A percentile compares a stretch with the other conserved stretches of the same genome.
Conservation (phyloP, 2,329 filamentous ascomycete species). For the Nemania abortiva region DNA sequence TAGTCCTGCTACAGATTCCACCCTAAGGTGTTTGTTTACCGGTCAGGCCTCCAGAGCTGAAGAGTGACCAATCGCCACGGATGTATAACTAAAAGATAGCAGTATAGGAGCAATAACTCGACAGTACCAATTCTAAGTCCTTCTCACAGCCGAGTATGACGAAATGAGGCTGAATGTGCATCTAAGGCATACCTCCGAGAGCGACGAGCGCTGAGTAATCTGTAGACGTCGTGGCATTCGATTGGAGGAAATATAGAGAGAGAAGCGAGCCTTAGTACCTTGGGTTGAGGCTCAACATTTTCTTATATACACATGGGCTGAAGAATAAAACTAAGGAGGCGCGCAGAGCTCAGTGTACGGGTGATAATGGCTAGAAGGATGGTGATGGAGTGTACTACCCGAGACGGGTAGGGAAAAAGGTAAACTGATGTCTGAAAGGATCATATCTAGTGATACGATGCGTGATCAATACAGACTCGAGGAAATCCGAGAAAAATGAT, state of each 20-base stretch:
- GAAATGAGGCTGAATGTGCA: neutral
- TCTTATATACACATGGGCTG: neutral
- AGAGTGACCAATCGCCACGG: neutral
- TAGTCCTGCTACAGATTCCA: neutral
- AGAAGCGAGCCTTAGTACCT: neutral
- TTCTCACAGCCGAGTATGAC: neutral
- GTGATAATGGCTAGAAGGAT: neutral
- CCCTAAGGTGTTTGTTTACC: neutral
- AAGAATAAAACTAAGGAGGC: neutral
- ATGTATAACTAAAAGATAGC: neutral
- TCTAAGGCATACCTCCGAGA: neutral
- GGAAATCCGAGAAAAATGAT: neutral
- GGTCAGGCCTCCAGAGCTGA: neutral
- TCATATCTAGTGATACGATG: neutral
- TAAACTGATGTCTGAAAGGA: neutral
- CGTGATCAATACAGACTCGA: neutral
- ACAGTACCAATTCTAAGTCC: neutral
- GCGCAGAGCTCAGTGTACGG: neutral
- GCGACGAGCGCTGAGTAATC: neutral
- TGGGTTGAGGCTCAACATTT: neutral
- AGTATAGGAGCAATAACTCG: neutral
- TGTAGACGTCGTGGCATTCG: neutral
- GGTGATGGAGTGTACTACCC: neutral
- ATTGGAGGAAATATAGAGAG: neutral
- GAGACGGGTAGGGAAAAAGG: neutral